Evolutionary conservation across 1,139 yeast genomes (phyloP), one percentile per base, ranked within the genome.

Genomic region (Kazachstania sp.): DNA sequence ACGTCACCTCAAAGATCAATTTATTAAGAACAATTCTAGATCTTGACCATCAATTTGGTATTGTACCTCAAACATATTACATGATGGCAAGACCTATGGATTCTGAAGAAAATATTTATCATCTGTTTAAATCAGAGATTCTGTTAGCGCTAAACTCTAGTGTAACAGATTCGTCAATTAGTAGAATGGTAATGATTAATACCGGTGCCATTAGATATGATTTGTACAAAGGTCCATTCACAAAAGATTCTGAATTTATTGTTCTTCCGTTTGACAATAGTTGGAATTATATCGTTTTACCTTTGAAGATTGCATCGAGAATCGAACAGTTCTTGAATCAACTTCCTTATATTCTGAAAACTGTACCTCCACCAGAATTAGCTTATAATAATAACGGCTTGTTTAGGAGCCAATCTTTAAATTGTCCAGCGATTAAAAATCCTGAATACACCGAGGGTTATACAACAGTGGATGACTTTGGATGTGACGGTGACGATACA

Each of bases 161-260:
- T 3, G 4, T 19, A n/a, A 29, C 37, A 4, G 45, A 37, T 2
- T 41, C 55, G 6, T 39, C 54, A 8, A 52, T 58, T 6, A 77
- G 85, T 28, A 71, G 95, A 50, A 69, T 81, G 26, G 74, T 87
- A 31, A 68, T 86, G 42, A 78, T 87, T 50, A 92, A 92, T 60
- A 84, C 97, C 0, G 97, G 97, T 0, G 84, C 95, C 0, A 75
- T 92, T 4, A 75, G 98, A 45, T 92, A 86, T 62, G 97, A 92
- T 62, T 67, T 92, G 47, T 85, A 84, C 68, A 79, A 83, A 63
- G 98, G 97, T 0, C 80, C 83, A 1, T 92, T 83, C 61, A 88
- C 95, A 0, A 68, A 71, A 39, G 95, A 90, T 64, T 74, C 94
- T 0, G 84, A 85, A 51, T 92, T 73, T 60, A 86, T 85, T 43